Base-by-base conservation (phyloP, 139 green algal species). In the Picochlorum sp. region DNA sequence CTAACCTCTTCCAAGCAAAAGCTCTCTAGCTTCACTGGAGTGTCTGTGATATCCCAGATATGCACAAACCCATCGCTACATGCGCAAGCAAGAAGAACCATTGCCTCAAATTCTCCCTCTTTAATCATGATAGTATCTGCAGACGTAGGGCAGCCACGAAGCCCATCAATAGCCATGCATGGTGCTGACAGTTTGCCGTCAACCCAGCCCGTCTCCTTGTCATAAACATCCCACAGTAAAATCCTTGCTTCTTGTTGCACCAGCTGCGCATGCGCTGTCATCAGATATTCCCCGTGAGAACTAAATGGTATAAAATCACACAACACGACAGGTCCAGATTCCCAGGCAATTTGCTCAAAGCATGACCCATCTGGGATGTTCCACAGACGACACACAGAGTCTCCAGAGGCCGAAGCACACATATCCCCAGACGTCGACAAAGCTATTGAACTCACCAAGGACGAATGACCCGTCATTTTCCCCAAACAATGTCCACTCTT, bases 31-130 rank as follows among this genome's bases (percentile, higher is more conserved):
- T 20, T 21, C n/a, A 55, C 31, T 21, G 37, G 24, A 9, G n/a
- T 47, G 10, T 50, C 37, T 31, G n/a, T 52, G 23, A 74, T 20
- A 49, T 74, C 69, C 55, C 88, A 86, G 18, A 95, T 57, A 6
- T 83, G 68, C 44, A 90, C 67, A 67, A 73, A 82, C 60, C 88
- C 88, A 59, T 96, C 88, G 63, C 88, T 87, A 65, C 88, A 95
- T 11, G 84, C 85, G 18, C 84, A 73, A n/a, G 86, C 88, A 23
- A 96, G 37, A 45, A 66, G 34, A n/a, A 13, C 9, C 34, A 41
- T 41, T 11, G 34, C 34, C 34, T 41, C 34, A 41, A 41, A 41
- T 0, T 41, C 20, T 37, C 3, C 16, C 15, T 30, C 24, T 62
- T 47, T 47, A 18, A 24, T 45, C 56, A 38, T 62, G 6, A 30